Evolutionary conservation across 352 stramenopile genomes (phyloP).

Genomic region (Pythium phragmiticola): DNA sequence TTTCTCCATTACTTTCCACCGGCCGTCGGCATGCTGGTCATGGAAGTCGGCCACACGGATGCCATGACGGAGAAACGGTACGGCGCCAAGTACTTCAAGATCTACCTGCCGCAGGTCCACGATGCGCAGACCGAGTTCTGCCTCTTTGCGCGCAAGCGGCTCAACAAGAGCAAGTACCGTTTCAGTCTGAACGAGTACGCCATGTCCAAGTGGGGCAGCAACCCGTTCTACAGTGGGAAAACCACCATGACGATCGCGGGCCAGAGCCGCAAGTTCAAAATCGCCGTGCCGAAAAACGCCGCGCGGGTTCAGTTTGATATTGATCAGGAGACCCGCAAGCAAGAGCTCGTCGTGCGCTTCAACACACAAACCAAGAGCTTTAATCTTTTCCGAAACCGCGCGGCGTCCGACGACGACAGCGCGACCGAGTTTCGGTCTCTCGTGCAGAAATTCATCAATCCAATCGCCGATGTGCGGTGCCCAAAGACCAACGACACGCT

Average conservation of each 20-base stretch:
- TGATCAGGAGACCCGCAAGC: constrained; percentile 68
- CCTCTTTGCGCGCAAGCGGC: constrained; percentile 67
- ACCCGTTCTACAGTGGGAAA: constrained; percentile 62
- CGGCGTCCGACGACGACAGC: constrained; percentile 30
- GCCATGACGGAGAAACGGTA: constrained; percentile 56
- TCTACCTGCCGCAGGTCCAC: constrained; percentile 77
- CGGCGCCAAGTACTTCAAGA: constrained; percentile 65
- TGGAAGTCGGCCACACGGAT: constrained; percentile 52
- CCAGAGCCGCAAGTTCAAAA: constrained; percentile 53
- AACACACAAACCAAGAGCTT: constrained; percentile 50
- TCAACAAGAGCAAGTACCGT: constrained; percentile 76
- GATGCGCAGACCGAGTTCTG: constrained; percentile 71
- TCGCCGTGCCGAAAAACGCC: constrained; percentile 44
- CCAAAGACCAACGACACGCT: constrained; percentile 64
- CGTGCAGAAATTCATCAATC: constrained; percentile 81
- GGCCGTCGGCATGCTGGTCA: constrained; percentile 57
- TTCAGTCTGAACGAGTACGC: constrained; percentile 69
- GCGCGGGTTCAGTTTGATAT: constrained; percentile 63
- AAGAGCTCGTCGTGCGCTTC: constrained; percentile 63
- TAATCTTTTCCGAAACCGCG: constrained; percentile 45
- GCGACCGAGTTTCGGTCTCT: constrained; percentile 27
- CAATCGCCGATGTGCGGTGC: constrained; percentile 65
- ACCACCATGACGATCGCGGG: constrained; percentile 46
- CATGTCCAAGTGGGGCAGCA: constrained; percentile 62
- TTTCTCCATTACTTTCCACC: constrained; percentile 69